These are phyloP conservation scores for Suhomyces emberorum DNA, from an alignment of 805 yeast genomes.

Conservation along the genomic window DNA sequence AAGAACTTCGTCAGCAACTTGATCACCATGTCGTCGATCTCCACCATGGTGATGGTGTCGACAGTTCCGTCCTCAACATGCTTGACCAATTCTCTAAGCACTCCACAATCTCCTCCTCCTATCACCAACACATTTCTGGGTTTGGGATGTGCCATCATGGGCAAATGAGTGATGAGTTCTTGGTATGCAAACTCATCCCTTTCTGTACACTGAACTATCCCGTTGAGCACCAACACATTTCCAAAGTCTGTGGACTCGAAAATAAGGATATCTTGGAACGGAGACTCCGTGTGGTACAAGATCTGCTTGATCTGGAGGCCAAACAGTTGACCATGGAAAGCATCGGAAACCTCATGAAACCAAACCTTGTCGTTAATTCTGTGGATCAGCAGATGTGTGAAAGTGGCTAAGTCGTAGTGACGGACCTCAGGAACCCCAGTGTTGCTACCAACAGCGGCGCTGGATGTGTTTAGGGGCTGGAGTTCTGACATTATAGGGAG, in stretches of 20 bases:
- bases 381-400: constrained; percentile 28
- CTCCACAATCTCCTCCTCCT: constrained; percentile 98
- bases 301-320: constrained; percentile 59
- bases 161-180: constrained; percentile 84
- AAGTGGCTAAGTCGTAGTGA: constrained; percentile 13
- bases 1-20: constrained; percentile 65
- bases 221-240: constrained; percentile 85
- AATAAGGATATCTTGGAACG: constrained; percentile 78
- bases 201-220: constrained; percentile 88
- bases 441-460: background rate
- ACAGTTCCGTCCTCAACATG: constrained; percentile 51
- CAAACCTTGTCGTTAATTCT: constrained; percentile 43
- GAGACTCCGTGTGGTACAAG: constrained; percentile 63
- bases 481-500: background rate
- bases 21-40: constrained; percentile 83
- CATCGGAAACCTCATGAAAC: constrained; percentile 72
- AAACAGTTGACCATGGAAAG: constrained; percentile 88
- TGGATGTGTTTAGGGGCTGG: background rate
- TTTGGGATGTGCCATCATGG: constrained; percentile 69
- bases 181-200: constrained; percentile 93
- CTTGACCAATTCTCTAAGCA: constrained; percentile 80
- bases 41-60: constrained; percentile 73
- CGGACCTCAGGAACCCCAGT: background rate
- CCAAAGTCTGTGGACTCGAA: constrained; percentile 77
- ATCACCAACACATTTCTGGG: constrained; percentile 81